Base-by-base conservation (phyloP, 805 yeast species). In the Wickerhamomyces bisporus region DNA sequence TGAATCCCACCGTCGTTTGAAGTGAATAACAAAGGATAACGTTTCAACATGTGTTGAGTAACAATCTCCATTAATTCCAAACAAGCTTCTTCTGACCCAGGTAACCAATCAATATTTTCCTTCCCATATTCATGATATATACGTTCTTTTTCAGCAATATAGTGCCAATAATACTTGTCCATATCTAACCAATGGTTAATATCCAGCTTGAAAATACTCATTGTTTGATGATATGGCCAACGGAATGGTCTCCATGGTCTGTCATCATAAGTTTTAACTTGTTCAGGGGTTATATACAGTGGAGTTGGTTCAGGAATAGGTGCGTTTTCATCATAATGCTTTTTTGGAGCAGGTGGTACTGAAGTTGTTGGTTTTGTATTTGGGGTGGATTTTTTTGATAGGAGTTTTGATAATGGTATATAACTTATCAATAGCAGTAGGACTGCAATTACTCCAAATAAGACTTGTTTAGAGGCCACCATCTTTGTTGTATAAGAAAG, bases 171-270 rank as follows among this genome's bases (percentile, higher is more conserved):
- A 59, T 78, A 81, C 56, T 79, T 81, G 57, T 81, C 88, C 87
- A 81, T 81, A 50, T 81, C 87, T 46, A 81, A 60, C 88, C 88
- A 81, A 60, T 81, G 83, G 57, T 81, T 80, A 26, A 79, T 65
- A 52, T 81, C 85, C n/a, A 81, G 66, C 53, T 76, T 78, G 64
- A 71, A 81, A 34, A 81, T 79, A 13, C 82, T 73, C 88, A 81
- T 81, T 2, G 87, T 81, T 58, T 81, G 88, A 57, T 81, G 86
- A 52, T 81, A 81, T 21, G 88, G 88, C 80, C 84, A 79, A 51
- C 88, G 65, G 61, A 81, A 81, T 8, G 87, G 87, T 60, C 88
- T 67, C 88, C 88, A 81, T 11, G 88, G 87, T 54, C 88, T 66
- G 49, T 79, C 88, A 48, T 81, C 86, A 51, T 79, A 78, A 18